Evolutionary conservation across 2,329 filamentous ascomycete species (phyloP).

Genomic region (Colletotrichum sp.): DNA sequence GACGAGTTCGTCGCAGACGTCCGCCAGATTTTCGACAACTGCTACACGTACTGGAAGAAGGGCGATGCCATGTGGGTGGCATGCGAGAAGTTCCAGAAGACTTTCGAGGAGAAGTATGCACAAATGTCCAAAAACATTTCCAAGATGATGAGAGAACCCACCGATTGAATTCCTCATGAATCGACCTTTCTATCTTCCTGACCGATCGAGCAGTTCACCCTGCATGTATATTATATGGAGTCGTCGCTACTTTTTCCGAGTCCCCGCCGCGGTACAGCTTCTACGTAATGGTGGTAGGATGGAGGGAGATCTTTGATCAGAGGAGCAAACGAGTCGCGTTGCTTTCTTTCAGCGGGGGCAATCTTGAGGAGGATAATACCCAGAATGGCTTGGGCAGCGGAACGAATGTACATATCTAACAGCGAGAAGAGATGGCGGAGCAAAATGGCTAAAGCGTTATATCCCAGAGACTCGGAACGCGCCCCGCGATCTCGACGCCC

Average conservation of each 20-base stretch:
- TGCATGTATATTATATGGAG: neutral
- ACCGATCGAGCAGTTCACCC: neutral
- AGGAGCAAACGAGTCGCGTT: neutral
- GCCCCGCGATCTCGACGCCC: neutral
- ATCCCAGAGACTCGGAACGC: neutral
- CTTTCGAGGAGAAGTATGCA: conserved; percentile 63
- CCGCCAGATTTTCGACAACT: conserved; percentile 67
- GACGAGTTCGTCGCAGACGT: conserved; percentile 63
- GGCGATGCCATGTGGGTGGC: conserved; percentile 59
- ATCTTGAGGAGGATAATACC: conserved; percentile 15
- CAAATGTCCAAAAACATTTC: conserved; percentile 66
- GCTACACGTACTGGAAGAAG: conserved; percentile 67
- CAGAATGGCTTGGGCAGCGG: conserved; percentile 6
- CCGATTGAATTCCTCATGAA: conserved; percentile 21
- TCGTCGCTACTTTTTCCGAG: neutral
- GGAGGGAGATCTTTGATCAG: neutral
- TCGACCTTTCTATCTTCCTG: neutral
- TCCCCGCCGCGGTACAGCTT: neutral
- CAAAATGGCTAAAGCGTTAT: neutral
- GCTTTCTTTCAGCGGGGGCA: neutral
- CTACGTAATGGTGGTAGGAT: neutral
- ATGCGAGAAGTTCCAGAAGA: conserved; percentile 63
- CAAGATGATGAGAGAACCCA: conserved; percentile 55
- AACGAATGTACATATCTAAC: neutral
- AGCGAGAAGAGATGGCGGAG: neutral